Base-by-base conservation (phyloP, 2,329 filamentous ascomycete genomes). In the Lasiodiplodia sp. region DNA sequence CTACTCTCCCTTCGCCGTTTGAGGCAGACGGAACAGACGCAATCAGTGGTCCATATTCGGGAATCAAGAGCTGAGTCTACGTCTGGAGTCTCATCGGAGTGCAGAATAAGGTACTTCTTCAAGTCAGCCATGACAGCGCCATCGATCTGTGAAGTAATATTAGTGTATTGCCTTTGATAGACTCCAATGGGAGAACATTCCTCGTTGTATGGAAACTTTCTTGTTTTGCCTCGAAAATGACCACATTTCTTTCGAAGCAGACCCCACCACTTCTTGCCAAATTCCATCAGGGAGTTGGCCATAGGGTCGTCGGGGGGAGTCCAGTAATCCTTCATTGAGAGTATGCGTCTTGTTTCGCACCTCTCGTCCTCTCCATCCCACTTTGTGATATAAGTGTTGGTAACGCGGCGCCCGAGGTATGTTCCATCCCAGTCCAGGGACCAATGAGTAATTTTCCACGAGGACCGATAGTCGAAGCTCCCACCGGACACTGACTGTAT, bases 81-180 rank as follows among this genome's bases (percentile, higher is more conserved):
- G n/a, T n/a, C n/a, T n/a, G n/a, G n/a, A n/a, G n/a, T n/a, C n/a
- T 25, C 1, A 14, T 14, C 1, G 16, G 34, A 3, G 12, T 10
- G 10, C 1, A 62, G 23, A 4, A 64, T 53, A 34, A 67, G 69
- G 53, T 60, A 71, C 3, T 28, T 57, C 28, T 68, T 53, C 56
- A 70, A 55, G 63, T 72, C 68, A 2, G 69, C 47, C 68, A 72
- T 70, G 7, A 71, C 66, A 2, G 67, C 38, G 1, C 66, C 69
- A 34, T 71, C 64, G 4, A 71, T 28, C 62, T 65, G 4, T 2
- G 10, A 8, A 12, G 8, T 34, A 12, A 12, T 1, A 8, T 53
- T 14, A 52, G 60, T 2, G 2, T 51, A 1, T 10, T 10, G 31
- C 8, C 1, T 38, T 3, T 12, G 2, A 28, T 6, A 49, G 1